Evolutionary conservation across 108 stramenopile species (phyloP).

Genomic region (Nannochloropsis salina): DNA sequence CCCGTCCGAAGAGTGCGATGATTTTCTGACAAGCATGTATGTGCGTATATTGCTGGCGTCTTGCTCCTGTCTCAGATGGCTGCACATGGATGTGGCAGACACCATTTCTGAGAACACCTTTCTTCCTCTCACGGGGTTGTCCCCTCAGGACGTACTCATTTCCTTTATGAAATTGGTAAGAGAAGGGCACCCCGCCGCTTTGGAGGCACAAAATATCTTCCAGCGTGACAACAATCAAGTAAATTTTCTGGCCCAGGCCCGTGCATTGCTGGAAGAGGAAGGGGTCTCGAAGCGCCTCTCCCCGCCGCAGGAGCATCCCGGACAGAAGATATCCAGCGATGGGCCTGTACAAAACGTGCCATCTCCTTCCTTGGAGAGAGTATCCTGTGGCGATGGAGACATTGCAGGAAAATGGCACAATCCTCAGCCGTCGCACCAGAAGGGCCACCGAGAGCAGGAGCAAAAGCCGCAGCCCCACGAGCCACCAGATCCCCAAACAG

Average conservation of each 20-base stretch:
- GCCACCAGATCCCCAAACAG: not conserved
- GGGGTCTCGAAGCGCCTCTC: not conserved
- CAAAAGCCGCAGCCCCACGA: not conserved
- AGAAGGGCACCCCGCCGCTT: conserved; percentile 10
- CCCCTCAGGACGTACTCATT: not conserved
- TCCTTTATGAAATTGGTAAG: not conserved
- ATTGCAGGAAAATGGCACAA: not conserved
- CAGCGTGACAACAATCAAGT: not conserved
- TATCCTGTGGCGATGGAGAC: not conserved
- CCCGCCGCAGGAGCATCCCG: not conserved
- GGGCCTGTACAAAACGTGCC: no score
- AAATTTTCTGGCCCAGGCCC: not conserved
- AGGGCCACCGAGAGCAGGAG: not conserved
- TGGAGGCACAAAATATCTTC: not conserved
- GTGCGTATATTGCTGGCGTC: no score
- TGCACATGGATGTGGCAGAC: no score
- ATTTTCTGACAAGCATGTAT: no score
- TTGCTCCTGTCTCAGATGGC: no score
- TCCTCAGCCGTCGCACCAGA: not conserved
- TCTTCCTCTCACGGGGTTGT: no score
- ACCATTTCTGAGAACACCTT: no score
- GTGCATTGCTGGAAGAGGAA: not conserved
- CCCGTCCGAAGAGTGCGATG: no score
- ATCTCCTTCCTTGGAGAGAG: no score
- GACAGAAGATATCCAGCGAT: no score